These are phyloP conservation scores for Umbelopsis isabellina DNA, from an alignment of 192 early-diverging fungal species.

Conservation along the genomic window DNA sequence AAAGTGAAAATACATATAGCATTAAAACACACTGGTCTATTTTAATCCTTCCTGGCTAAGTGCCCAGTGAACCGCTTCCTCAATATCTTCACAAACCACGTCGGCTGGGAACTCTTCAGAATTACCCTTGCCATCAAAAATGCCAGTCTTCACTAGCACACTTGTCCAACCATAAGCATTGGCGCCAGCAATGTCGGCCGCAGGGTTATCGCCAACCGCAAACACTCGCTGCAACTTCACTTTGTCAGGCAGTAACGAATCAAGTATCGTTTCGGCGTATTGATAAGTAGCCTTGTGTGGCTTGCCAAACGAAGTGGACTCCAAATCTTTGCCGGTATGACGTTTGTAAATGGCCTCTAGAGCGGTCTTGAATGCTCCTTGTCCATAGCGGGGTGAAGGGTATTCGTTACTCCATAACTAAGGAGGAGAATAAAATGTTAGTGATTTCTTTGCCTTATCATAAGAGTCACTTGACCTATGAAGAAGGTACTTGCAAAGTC, in stretches of 20 bases:
- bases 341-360: conserved; percentile 69
- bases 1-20: too few species aligned
- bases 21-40: background rate
- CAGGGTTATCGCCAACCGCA: conserved; percentile 72
- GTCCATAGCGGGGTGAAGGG: conserved; percentile 75
- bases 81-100: conserved; percentile 62
- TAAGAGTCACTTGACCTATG: background rate
- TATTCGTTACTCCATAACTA: conserved; percentile 88
- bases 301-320: conserved; percentile 82
- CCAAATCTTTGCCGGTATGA: conserved; percentile 51
- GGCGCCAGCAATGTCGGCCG: conserved; percentile 76
- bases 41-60: conserved; percentile 25
- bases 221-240: conserved; percentile 35
- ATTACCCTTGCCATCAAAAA: conserved; percentile 63
- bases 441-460: background rate
- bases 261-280: conserved; percentile 61
- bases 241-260: conserved; percentile 14
- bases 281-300: conserved; percentile 76
- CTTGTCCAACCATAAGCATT: conserved; percentile 74
- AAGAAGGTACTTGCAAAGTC: conserved; percentile 45
- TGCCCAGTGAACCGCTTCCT: conserved; percentile 63
- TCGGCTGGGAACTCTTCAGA: conserved; percentile 57
- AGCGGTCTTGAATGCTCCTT: conserved; percentile 78
- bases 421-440: background rate
- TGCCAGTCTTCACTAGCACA: conserved; percentile 72